Conservation (phyloP, 1,139 yeast genomes). For the Geotrichum candidum region DNA sequence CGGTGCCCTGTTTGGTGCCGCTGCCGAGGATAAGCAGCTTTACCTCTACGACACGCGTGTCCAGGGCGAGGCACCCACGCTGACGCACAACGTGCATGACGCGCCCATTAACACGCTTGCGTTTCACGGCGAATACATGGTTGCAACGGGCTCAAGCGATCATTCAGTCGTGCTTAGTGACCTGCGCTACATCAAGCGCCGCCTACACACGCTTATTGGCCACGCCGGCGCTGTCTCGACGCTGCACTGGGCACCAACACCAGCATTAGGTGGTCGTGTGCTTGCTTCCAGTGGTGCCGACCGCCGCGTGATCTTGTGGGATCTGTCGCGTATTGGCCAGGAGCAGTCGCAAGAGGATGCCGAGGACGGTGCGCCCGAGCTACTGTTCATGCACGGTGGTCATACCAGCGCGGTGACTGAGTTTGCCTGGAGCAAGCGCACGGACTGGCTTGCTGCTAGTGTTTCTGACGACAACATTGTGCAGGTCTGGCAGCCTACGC, state of each 20-base stretch:
- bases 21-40: constrained; percentile 63
- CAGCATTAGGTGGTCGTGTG: constrained; percentile 37
- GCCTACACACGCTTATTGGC: constrained; percentile 39
- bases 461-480: constrained; percentile 83
- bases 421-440: constrained; percentile 68
- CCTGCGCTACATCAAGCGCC: constrained; percentile 41
- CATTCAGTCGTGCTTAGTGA: constrained; percentile 67
- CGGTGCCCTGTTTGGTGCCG: constrained; percentile 55
- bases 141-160: constrained; percentile 66
- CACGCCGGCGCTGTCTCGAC: constrained; percentile 63
- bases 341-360: constrained; percentile 40
- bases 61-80: neutral
- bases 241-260: constrained; percentile 72
- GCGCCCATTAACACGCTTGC: constrained; percentile 60
- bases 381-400: constrained; percentile 62
- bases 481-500: constrained; percentile 61
- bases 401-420: constrained; percentile 87
- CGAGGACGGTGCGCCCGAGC: constrained; percentile 43
- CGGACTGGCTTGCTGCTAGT: constrained; percentile 68
- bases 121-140: constrained; percentile 50
- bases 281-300: constrained; percentile 74
- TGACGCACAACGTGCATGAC: constrained; percentile 25
- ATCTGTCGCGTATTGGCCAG: constrained; percentile 43
- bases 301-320: constrained; percentile 69
- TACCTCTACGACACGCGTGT: constrained; percentile 54